These are phyloP conservation scores for Chloris gayana DNA, from an alignment of 176 grass and related monocot species.

Conservation along the genomic window DNA sequence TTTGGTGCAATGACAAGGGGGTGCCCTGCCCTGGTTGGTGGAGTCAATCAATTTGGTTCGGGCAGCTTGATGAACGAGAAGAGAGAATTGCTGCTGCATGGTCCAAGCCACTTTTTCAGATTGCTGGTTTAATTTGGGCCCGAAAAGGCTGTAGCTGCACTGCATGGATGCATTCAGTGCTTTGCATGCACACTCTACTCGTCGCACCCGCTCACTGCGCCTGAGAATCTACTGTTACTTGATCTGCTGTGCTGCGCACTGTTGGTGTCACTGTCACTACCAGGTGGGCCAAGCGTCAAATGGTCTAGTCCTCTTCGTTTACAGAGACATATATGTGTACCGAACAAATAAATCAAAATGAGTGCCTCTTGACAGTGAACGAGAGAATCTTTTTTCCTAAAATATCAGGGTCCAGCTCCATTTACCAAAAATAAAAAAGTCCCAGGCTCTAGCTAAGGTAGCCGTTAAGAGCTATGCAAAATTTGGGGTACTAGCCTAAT, in stretches of 20 bases:
- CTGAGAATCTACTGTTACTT: conserved; percentile 41
- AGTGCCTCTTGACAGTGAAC: neutral
- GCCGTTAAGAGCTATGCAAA: neutral
- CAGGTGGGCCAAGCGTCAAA: neutral
- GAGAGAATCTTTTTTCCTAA: conserved; percentile 10
- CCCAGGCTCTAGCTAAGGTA: neutral
- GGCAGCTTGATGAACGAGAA: conserved; percentile 2
- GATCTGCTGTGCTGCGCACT: conserved; percentile 1
- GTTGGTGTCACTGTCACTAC: conserved; percentile 27
- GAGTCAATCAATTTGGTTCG: conserved; percentile 46
- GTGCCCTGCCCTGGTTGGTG: conserved; percentile 20
- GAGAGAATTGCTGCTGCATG: neutral
- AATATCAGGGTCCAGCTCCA: conserved; percentile 11
- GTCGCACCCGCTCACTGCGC: neutral
- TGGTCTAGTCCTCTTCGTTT: neutral
- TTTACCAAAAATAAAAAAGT: neutral
- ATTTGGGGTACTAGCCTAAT: too few relatives aligned
- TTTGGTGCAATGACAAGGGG: conserved; percentile 6
- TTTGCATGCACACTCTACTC: neutral
- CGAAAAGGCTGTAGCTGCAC: conserved; percentile 4
- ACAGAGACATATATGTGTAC: too few relatives aligned
- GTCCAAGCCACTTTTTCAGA: conserved; percentile 40
- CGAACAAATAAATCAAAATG: neutral
- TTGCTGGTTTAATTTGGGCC: conserved; percentile 33
- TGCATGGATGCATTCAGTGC: conserved; percentile 14